Percentiles rank a stretch among this genome's conserved stretches.
phyloP scores from a whole-genome alignment of 1,139 yeast genomes.

The Zygosaccharomyces pseudobailii region DNA sequence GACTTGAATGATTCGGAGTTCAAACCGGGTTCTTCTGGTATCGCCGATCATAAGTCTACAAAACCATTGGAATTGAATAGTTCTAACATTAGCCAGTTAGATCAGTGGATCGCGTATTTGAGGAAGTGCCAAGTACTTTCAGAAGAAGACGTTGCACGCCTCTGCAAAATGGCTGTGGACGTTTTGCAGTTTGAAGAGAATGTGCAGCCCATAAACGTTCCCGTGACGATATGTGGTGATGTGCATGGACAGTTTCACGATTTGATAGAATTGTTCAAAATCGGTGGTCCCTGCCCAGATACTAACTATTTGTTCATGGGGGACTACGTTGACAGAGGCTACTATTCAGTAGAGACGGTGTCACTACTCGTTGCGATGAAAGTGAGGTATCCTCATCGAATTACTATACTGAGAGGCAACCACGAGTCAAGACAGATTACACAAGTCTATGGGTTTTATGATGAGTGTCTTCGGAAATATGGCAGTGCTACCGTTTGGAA shows the following conservation, averaged over 20 bases:
- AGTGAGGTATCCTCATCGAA: slow-evolving; percentile 78
- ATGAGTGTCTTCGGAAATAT: slow-evolving; percentile 85
- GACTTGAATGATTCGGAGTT: slow-evolving; percentile 16
- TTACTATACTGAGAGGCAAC: slow-evolving; percentile 81
- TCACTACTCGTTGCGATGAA: slow-evolving; percentile 62
- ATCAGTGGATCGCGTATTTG: slow-evolving; percentile 80
- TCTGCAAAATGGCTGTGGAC: slow-evolving; percentile 87
- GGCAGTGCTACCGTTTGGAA: slow-evolving; percentile 92
- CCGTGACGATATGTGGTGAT: slow-evolving; percentile 83
- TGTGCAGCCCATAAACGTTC: slow-evolving; percentile 87
- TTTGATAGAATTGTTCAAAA: slow-evolving; percentile 64
- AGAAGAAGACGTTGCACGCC: slow-evolving; percentile 71
- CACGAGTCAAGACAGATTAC: slow-evolving; percentile 95
- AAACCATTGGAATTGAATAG: slow-evolving; percentile 36
- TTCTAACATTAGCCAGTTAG: slow-evolving; percentile 59
- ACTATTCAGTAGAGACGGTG: slow-evolving; percentile 84
- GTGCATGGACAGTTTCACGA: slow-evolving; percentile 83
- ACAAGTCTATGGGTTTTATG: slow-evolving; percentile 90
- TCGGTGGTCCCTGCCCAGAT: slow-evolving; percentile 72
- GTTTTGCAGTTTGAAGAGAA: slow-evolving; percentile 77
- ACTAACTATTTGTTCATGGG: slow-evolving; percentile 77
- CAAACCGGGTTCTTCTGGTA: slow-evolving; percentile 25
- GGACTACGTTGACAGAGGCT: slow-evolving; percentile 92
- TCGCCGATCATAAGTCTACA: slow-evolving; percentile 35
- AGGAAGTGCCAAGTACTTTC: slow-evolving; percentile 74